Base-by-base conservation (phyloP, 1,139 yeast genomes). In the Kurtzmaniella quercitrusa region DNA sequence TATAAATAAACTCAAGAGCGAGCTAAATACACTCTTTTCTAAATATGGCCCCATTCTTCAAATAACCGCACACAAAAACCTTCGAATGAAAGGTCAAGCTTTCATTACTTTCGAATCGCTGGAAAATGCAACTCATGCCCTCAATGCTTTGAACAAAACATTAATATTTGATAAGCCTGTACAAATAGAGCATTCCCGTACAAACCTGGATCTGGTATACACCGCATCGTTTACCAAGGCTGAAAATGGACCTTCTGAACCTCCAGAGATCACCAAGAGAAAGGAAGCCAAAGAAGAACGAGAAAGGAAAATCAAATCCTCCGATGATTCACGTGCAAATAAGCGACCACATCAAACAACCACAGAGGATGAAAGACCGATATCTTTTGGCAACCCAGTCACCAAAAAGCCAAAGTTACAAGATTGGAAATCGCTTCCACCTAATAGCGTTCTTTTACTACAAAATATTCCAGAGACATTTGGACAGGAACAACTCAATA, bases 71-170 rank as follows among this genome's bases (percentile, higher is more conserved):
- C 82, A 81, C 49, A 75, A 75, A 50, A 83, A 81, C 54, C 56
- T 86, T 23, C 74, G 72, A 46, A 72, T 86, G 75, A 73, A 82
- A 45, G 96, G 96, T 2, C 97, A 90, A 61, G 96, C 96, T 1
- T 93, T 90, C 61, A 73, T 93, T 6, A 83, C 91, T 0, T 82
- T 81, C 50, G 70, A 65, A 3, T 58, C 62, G 17, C 54, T 58
- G 1, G 65, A 66, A 2, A 59, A 67, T 7, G 85, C 94, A 0
- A 48, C 55, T 2, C 54, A 56, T 25, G 94, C 94, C 0, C 55
- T 77, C 16, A 59, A 65, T 6, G 65, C 57, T 6, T 57, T 78
- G 38, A 63, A 79, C 43, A 73, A 77, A 1, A 55, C 62, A 15
- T 60, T 59, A 24, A 51, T 89, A 11, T 79, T 77, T 53, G 82